A percentile compares a stretch with the other conserved stretches of the same genome.
phyloP scores from a whole-genome alignment of 257 asterid species.

The Perilla frutescens region DNA sequence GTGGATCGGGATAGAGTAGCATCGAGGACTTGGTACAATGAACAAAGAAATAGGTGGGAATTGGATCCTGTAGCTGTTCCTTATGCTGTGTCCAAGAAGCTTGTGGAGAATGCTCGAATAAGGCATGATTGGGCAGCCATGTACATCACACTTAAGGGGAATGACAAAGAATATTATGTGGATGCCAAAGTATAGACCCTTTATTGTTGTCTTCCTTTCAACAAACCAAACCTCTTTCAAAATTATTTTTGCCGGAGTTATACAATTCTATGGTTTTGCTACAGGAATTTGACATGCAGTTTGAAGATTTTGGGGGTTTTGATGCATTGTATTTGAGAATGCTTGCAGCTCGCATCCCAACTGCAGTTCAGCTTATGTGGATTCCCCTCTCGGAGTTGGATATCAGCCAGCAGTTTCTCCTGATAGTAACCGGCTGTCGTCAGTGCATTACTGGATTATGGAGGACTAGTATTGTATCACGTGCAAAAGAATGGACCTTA shows the following conservation, averaged over 20 bases:
- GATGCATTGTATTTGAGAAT: constrained; percentile 90
- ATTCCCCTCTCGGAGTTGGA: constrained; percentile 86
- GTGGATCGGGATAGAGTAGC: constrained; percentile 92
- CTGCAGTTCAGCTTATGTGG: constrained; percentile 93
- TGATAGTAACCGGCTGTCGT: constrained; percentile 55
- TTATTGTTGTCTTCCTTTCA: constrained; percentile 27
- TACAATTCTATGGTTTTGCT: constrained; percentile 33
- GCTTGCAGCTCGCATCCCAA: constrained; percentile 82
- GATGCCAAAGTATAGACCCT: constrained; percentile 67
- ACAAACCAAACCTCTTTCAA: constrained; percentile 15
- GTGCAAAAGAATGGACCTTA: constrained; percentile 57
- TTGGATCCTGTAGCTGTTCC: constrained; percentile 94
- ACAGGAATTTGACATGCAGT: constrained; percentile 85
- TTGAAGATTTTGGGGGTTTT: constrained; percentile 94
- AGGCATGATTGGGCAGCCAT: constrained; percentile 98
- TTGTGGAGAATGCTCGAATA: constrained; percentile 85
- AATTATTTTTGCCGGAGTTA: constrained; percentile 14
- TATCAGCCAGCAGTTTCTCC: constrained; percentile 67
- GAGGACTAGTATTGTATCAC: constrained; percentile 54
- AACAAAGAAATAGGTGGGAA: constrained; percentile 86
- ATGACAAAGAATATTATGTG: constrained; percentile 79
- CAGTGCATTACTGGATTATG: constrained; percentile 69
- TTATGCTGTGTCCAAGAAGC: constrained; percentile 84
- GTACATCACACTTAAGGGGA: constrained; percentile 83
- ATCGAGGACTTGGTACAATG: constrained; percentile 88